Percentiles rank a stretch among this genome's conserved stretches.
Conservation (phyloP, 164 flowering plant species). For the Nymphaea thermarum region DNA sequence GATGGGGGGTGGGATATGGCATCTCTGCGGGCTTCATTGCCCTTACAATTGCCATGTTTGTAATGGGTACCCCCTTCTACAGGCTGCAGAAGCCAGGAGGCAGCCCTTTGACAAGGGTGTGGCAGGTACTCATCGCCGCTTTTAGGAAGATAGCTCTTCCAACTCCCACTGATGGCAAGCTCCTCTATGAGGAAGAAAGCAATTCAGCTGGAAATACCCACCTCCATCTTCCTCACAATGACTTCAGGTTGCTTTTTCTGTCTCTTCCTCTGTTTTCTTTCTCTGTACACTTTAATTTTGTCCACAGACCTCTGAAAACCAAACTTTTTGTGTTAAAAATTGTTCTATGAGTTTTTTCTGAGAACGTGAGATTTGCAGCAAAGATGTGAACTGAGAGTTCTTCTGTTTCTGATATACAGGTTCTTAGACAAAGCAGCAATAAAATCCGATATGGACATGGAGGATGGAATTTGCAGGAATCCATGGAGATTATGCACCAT, state of each 20-base stretch:
- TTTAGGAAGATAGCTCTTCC: conserved; percentile 30
- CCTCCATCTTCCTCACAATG: conserved; percentile 27
- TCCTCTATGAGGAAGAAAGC: conserved; percentile 27
- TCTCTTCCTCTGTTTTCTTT: not conserved
- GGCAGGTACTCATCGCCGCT: conserved; percentile 53
- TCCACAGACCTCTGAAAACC: too few species aligned
- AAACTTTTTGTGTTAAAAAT: too few species aligned
- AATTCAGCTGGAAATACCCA: not conserved
- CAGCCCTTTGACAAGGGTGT: conserved; percentile 53
- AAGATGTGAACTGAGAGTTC: not conserved
- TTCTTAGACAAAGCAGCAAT: conserved; percentile 58
- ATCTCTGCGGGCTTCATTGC: conserved; percentile 63
- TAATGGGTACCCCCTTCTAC: conserved; percentile 47
- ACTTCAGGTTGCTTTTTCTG: conserved; percentile 18
- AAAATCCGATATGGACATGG: conserved; percentile 26
- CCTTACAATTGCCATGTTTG: conserved; percentile 43
- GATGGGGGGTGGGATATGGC: conserved; percentile 76
- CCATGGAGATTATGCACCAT: conserved; percentile 64
- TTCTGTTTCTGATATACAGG: conserved; percentile 12
- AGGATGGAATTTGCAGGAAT: conserved; percentile 26
- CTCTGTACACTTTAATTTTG: not conserved
- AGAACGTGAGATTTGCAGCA: too few species aligned
- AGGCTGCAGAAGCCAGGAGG: conserved; percentile 68
- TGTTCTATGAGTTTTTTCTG: too few species aligned
- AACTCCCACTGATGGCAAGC: conserved; percentile 35